A percentile compares a stretch with the other conserved stretches of the same genome.
phyloP scores from a whole-genome alignment of 345 rosid genomes.

The Salix suchowensis region DNA sequence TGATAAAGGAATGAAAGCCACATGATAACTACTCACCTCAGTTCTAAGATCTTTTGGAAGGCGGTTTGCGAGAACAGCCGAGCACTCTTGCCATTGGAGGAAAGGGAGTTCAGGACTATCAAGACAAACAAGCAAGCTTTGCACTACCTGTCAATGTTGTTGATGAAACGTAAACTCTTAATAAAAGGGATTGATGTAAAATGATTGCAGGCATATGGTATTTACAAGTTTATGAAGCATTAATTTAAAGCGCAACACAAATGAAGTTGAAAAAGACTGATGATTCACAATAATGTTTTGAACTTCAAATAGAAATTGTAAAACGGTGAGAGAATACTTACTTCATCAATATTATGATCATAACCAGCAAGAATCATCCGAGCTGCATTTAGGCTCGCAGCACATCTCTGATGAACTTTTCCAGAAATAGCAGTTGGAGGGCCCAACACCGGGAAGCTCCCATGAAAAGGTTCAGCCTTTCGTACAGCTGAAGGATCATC shows the following conservation, averaged over 20 bases:
- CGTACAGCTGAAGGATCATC: conserved; percentile 99
- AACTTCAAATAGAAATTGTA: background rate
- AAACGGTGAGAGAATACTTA: conserved; percentile 29
- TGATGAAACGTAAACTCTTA: conserved; percentile 1
- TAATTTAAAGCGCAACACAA: background rate
- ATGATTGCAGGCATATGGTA: background rate
- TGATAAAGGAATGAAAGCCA: conserved; percentile 4
- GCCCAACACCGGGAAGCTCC: conserved; percentile 79
- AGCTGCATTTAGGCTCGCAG: conserved; percentile 86
- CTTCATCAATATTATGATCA: conserved; percentile 89
- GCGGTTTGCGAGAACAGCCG: conserved; percentile 87
- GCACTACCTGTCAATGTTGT: conserved; percentile 64
- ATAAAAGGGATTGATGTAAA: background rate
- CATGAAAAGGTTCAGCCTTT: conserved; percentile 95
- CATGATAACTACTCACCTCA: conserved; percentile 43
- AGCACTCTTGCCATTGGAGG: conserved; percentile 99
- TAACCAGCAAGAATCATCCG: conserved; percentile 98
- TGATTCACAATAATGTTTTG: background rate
- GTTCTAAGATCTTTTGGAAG: conserved; percentile 88
- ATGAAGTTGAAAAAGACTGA: background rate
- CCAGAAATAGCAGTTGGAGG: conserved; percentile 94
- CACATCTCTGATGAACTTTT: conserved; percentile 98
- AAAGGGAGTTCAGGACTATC: conserved; percentile 97
- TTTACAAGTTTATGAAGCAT: background rate
- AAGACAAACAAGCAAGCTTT: conserved; percentile 79